Conservation (phyloP, 2,329 filamentous ascomycete genomes). For the Apiospora marii region DNA sequence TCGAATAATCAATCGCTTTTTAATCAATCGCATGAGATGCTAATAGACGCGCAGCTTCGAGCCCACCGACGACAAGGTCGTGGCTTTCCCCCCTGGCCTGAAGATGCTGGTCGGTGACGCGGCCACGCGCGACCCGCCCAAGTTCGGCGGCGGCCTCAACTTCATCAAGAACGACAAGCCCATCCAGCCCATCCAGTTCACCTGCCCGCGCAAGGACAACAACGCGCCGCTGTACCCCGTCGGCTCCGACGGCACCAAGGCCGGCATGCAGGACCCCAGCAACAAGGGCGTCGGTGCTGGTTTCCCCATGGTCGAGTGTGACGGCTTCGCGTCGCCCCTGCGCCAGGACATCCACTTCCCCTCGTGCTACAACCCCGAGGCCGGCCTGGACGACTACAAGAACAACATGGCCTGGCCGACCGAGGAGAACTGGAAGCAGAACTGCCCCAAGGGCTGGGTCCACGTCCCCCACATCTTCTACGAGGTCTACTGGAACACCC, state of each 20-base stretch:
- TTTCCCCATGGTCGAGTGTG: slow-evolving; percentile 77
- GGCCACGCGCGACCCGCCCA: slow-evolving; percentile 63
- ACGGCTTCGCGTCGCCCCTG: slow-evolving; percentile 66
- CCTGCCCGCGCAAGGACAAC: slow-evolving; percentile 63
- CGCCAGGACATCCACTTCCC: slow-evolving; percentile 76
- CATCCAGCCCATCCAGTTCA: slow-evolving; percentile 62
- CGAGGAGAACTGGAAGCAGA: slow-evolving; percentile 54
- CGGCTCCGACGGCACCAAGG: slow-evolving; percentile 61
- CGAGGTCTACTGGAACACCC: slow-evolving; percentile 69
- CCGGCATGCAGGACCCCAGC: slow-evolving; percentile 62
- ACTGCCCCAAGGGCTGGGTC: slow-evolving; percentile 63
- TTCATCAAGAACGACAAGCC: slow-evolving; percentile 49
- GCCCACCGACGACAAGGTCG: slow-evolving; percentile 68
- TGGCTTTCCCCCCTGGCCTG: slow-evolving; percentile 74
- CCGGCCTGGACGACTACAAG: slow-evolving; percentile 65
- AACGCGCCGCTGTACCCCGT: slow-evolving; percentile 60
- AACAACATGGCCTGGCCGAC: slow-evolving; percentile 73
- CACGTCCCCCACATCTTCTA: slow-evolving; percentile 66
- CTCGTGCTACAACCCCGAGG: slow-evolving; percentile 74
- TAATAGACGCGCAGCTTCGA: slow-evolving; percentile 57
- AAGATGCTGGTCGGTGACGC: slow-evolving; percentile 75
- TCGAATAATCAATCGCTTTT: slow-evolving; percentile 14
- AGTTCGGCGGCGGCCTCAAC: slow-evolving; percentile 52
- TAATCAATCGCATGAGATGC: too few relatives aligned
- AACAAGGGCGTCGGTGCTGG: slow-evolving; percentile 66